These are phyloP conservation scores for Pharnaceum exiguum DNA, from an alignment of 148 eudicot species.

Conservation along the genomic window DNA sequence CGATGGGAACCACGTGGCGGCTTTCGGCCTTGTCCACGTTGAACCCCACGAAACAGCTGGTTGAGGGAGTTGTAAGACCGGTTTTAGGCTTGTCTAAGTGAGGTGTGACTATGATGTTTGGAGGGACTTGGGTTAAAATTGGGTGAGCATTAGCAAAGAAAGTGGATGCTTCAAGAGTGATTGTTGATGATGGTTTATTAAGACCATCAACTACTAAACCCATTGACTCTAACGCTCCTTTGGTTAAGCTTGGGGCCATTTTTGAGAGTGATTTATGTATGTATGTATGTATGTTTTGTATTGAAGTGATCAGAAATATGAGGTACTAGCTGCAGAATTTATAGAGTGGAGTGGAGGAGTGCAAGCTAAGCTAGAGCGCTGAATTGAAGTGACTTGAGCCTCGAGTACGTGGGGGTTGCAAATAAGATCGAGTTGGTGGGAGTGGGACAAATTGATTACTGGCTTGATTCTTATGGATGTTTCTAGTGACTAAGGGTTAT, in stretches of 20 bases:
- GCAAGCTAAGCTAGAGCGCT: too few relatives aligned
- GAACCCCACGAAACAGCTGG: constrained; percentile 62
- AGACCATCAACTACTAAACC: neutral
- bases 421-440: too few relatives aligned
- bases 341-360: too few relatives aligned
- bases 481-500: too few relatives aligned
- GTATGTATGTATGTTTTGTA: too few relatives aligned
- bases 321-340: too few relatives aligned
- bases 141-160: constrained; percentile 53
- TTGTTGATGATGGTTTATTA: constrained; percentile 1
- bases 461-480: too few relatives aligned
- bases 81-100: constrained; percentile 15
- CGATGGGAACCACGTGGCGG: constrained; percentile 49
- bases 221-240: constrained; percentile 26
- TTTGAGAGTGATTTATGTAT: too few relatives aligned
- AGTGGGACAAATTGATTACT: too few relatives aligned
- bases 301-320: too few relatives aligned
- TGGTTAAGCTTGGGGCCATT: constrained; percentile 62
- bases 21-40: constrained; percentile 25
- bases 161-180: constrained; percentile 37
- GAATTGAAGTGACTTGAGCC: too few relatives aligned
- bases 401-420: too few relatives aligned
- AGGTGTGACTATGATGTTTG: constrained; percentile 33
- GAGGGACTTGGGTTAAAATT: constrained; percentile 53
- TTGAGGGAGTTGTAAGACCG: constrained; percentile 4